Evolutionary conservation across 305 asterid genomes (phyloP).

Genomic region (Nicotiana rustica): DNA sequence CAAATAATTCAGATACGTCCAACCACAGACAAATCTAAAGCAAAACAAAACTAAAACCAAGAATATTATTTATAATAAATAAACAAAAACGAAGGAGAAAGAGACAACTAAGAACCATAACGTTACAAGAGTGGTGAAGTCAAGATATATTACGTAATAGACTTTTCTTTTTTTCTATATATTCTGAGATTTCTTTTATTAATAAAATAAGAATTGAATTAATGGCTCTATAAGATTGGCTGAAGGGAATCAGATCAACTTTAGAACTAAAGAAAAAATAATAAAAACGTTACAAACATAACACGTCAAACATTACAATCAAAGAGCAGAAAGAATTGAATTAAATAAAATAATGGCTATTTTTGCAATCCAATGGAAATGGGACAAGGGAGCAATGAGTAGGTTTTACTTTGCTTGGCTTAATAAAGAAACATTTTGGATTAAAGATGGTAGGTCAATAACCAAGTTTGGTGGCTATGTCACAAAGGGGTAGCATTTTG

Average conservation of each 20-base stretch:
- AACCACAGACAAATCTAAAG: neutral
- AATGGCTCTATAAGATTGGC: conserved; percentile 21
- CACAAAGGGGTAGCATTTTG: neutral
- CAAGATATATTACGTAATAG: neutral
- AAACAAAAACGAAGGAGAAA: neutral
- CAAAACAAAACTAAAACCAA: neutral
- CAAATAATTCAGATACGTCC: conserved; percentile 1
- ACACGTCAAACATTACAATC: conserved; percentile 28
- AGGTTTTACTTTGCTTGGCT: conserved; percentile 24
- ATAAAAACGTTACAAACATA: neutral
- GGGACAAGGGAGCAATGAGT: conserved; percentile 19
- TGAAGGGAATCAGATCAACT: neutral
- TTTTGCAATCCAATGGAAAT: conserved; percentile 16
- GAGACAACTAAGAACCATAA: neutral
- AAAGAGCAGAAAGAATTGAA: conserved; percentile 9
- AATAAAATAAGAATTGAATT: neutral
- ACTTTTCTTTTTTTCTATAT: neutral
- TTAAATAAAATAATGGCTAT: neutral
- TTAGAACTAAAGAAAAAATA: conserved; percentile 14
- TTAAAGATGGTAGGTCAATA: conserved; percentile 24
- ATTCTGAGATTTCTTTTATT: neutral
- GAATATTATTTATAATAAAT: neutral
- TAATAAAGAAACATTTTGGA: neutral
- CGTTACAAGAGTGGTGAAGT: conserved; percentile 1
- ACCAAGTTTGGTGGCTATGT: conserved; percentile 7